A percentile compares a stretch with the other conserved stretches of the same genome.
phyloP scores from a whole-genome alignment of 768 basidiomycete genomes.

The Suillus brevipes region DNA sequence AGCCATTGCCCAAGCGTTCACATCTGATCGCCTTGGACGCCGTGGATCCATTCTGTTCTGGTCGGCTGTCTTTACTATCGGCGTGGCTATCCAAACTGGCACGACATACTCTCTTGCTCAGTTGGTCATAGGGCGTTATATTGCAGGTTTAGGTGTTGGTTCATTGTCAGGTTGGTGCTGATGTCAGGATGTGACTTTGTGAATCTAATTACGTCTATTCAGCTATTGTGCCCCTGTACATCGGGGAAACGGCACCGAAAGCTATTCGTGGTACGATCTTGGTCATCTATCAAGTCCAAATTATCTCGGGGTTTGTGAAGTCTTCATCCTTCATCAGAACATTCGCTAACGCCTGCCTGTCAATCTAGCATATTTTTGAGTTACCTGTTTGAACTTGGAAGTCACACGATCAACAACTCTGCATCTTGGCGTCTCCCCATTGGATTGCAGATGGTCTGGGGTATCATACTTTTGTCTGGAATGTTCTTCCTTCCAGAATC shows the following conservation, averaged over 20 bases:
- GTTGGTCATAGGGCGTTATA: conserved; percentile 69
- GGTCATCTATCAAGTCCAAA: conserved; percentile 76
- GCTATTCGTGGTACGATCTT: conserved; percentile 69
- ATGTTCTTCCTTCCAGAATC: conserved; percentile 80
- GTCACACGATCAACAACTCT: conserved; percentile 52
- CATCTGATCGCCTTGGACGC: conserved; percentile 71
- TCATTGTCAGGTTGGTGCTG: conserved; percentile 60
- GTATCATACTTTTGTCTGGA: conserved; percentile 62
- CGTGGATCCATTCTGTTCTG: conserved; percentile 75
- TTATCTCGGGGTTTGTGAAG: conserved; percentile 59
- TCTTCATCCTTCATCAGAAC: neutral
- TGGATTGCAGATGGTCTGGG: conserved; percentile 75
- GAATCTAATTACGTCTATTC: conserved; percentile 8
- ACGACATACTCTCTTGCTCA: conserved; percentile 61
- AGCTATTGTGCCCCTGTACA: conserved; percentile 69
- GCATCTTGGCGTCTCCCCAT: conserved; percentile 76
- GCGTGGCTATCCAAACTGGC: conserved; percentile 69
- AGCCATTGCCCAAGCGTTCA: conserved; percentile 70
- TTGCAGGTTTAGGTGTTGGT: conserved; percentile 78
- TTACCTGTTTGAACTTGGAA: conserved; percentile 69
- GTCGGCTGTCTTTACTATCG: conserved; percentile 70
- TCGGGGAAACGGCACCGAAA: conserved; percentile 78
- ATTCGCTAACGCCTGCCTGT: neutral
- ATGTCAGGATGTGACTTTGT: neutral
- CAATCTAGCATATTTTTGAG: conserved; percentile 63